Evolutionary conservation across 108 stramenopile species (phyloP).

Genomic region (Fragilariopsis cylindrus): DNA sequence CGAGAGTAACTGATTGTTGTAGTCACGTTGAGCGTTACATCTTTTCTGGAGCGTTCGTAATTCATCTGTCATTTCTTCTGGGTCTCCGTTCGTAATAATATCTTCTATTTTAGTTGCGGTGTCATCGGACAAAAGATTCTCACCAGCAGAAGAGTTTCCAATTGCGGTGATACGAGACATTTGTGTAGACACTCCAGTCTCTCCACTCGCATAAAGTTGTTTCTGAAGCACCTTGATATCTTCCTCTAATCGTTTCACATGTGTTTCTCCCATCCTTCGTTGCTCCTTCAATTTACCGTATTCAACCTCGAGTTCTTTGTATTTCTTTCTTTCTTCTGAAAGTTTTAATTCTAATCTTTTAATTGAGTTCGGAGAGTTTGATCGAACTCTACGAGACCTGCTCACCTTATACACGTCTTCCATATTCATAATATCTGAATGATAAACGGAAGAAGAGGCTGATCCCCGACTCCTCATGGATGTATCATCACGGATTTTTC

Average conservation of each 20-base stretch:
- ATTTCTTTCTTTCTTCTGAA: slow-evolving; percentile 48
- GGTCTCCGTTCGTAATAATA: slow-evolving; percentile 56
- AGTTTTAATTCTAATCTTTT: slow-evolving; percentile 61
- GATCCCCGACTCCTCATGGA: not conserved
- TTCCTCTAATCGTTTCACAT: slow-evolving; percentile 71
- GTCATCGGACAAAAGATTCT: slow-evolving; percentile 33
- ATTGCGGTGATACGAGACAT: slow-evolving; percentile 54
- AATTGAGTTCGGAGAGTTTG: slow-evolving; percentile 67
- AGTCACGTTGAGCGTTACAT: slow-evolving; percentile 69
- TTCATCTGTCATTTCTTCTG: slow-evolving; percentile 61
- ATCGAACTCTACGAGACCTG: slow-evolving; percentile 50
- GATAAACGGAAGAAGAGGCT: slow-evolving; percentile 23
- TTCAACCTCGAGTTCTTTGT: slow-evolving; percentile 49
- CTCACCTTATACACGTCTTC: slow-evolving; percentile 32
- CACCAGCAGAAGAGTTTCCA: slow-evolving; percentile 12
- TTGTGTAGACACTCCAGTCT: slow-evolving; percentile 43
- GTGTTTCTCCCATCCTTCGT: slow-evolving; percentile 74
- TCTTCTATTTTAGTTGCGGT: slow-evolving; percentile 53
- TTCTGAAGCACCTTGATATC: slow-evolving; percentile 73
- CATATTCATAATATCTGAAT: slow-evolving; percentile 30
- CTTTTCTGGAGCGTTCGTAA: slow-evolving; percentile 68
- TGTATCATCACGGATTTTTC: slow-evolving; percentile 10
- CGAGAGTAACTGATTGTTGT: slow-evolving; percentile 87
- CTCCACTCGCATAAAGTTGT: slow-evolving; percentile 52
- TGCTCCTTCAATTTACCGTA: slow-evolving; percentile 72